These are phyloP conservation scores for Pittosporum tobira DNA, from an alignment of 129 eudicot genomes.

Conservation along the genomic window DNA sequence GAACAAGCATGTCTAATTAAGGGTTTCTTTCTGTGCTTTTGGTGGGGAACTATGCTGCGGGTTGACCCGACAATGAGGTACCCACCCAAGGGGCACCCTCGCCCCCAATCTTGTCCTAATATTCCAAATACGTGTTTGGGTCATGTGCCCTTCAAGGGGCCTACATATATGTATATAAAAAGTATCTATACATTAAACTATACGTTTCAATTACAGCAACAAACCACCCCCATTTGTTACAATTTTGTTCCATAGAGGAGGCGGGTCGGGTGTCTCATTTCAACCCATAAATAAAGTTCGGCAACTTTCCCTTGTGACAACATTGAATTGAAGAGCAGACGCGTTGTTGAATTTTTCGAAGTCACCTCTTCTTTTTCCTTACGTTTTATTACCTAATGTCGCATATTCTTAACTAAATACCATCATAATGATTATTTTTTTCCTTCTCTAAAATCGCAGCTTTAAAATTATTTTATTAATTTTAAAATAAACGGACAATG, in stretches of 20 bases:
- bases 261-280: constrained; percentile 26
- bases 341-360: too few relatives aligned
- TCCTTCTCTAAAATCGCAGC: too few relatives aligned
- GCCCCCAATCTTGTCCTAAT: constrained; percentile 60
- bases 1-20: constrained; percentile 43
- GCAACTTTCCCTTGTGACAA: constrained; percentile 31
- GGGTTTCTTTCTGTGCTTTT: constrained; percentile 38
- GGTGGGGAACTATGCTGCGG: constrained; percentile 49
- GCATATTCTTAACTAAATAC: too few relatives aligned
- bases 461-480: too few relatives aligned
- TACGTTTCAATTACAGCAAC: constrained; percentile 24
- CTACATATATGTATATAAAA: constrained; percentile 26
- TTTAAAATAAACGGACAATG: too few relatives aligned
- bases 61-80: constrained; percentile 44
- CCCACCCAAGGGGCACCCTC: constrained; percentile 51
- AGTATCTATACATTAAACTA: too few relatives aligned
- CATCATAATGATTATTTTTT: too few relatives aligned
- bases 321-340: too few relatives aligned
- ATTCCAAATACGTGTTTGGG: constrained; percentile 63
- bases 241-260: constrained; percentile 5
- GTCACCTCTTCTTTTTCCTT: too few relatives aligned
- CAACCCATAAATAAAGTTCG: constrained; percentile 20
- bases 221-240: constrained; percentile 18
- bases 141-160: constrained; percentile 63
- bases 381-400: too few relatives aligned